phyloP scores from a whole-genome alignment of 1,139 yeast species.

The Tardiomyces digboiensis region DNA sequence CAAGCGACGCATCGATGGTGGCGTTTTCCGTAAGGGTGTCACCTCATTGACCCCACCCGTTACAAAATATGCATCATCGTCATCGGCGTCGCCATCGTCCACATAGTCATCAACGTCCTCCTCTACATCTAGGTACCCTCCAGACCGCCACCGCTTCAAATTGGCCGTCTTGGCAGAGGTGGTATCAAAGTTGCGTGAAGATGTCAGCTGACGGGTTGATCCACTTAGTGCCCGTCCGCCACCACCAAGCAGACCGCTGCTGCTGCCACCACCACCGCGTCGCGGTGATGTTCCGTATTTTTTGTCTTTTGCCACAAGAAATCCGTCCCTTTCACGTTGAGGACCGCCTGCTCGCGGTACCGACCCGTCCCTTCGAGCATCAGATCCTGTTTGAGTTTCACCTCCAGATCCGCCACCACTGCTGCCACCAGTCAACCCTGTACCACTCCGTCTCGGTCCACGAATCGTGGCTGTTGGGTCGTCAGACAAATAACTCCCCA shows the following conservation, averaged over 20 bases:
- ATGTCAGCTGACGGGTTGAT: background rate
- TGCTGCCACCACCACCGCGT: background rate
- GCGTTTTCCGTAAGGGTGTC: conserved; percentile 19
- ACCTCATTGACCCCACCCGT: conserved; percentile 14
- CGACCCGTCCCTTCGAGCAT: too few species aligned
- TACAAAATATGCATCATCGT: conserved; percentile 13
- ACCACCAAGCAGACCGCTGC: background rate
- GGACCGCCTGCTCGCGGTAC: too few species aligned
- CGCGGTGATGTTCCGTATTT: background rate
- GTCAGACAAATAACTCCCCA: too few species aligned
- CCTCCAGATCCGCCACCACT: too few species aligned
- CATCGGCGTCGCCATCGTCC: conserved; percentile 22
- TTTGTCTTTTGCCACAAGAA: background rate
- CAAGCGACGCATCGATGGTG: conserved; percentile 3
- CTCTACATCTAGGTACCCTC: conserved; percentile 12
- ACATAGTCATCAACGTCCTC: conserved; percentile 19
- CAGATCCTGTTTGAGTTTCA: too few species aligned
- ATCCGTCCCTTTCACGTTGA: background rate
- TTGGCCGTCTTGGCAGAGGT: conserved; percentile 24
- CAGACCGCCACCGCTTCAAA: conserved; percentile 18
- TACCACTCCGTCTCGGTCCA: background rate
- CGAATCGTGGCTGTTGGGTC: background rate
- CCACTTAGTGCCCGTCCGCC: background rate
- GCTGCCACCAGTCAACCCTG: background rate
- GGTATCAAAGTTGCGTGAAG: conserved; percentile 17